Conservation (phyloP, 768 basidiomycete species). For the Panus rudis region DNA sequence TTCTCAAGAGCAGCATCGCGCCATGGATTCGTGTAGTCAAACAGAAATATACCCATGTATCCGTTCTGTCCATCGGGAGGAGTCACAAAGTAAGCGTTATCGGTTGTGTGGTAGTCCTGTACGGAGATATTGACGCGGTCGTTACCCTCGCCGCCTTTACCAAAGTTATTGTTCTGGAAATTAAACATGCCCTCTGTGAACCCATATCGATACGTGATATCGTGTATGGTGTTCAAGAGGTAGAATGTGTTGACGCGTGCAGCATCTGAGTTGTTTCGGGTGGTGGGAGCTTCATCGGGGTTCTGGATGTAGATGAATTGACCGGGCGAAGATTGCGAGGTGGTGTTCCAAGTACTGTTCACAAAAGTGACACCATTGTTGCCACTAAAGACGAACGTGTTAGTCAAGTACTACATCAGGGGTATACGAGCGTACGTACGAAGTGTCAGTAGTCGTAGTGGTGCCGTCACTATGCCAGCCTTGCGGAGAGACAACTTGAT, state of each 20-base stretch:
- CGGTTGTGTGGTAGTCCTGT: slow-evolving; percentile 37
- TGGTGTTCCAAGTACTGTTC: slow-evolving; percentile 19
- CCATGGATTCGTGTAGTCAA: slow-evolving; percentile 33
- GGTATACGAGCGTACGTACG: slow-evolving; percentile 5
- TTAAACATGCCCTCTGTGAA: slow-evolving; percentile 56
- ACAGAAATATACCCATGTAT: slow-evolving; percentile 28
- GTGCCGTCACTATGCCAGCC: slow-evolving; percentile 45
- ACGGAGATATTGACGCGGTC: slow-evolving; percentile 47
- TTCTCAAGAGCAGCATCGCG: slow-evolving; percentile 65
- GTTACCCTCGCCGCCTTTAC: slow-evolving; percentile 40
- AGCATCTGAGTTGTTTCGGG: slow-evolving; percentile 41
- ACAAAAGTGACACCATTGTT: slow-evolving; percentile 35
- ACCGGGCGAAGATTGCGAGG: slow-evolving; percentile 30
- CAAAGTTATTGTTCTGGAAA: slow-evolving; percentile 53
- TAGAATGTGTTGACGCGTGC: slow-evolving; percentile 54
- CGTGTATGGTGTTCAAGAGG: slow-evolving; percentile 54
- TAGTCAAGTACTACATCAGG: neutral
- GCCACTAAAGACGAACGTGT: slow-evolving; percentile 13
- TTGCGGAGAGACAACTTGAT: slow-evolving; percentile 42
- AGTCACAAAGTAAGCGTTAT: slow-evolving; percentile 40
- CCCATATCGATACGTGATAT: slow-evolving; percentile 44
- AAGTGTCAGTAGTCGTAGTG: slow-evolving; percentile 26
- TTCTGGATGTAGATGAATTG: slow-evolving; percentile 34
- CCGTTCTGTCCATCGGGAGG: slow-evolving; percentile 38
- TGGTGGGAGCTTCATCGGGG: slow-evolving; percentile 30